Evolutionary conservation across 805 yeast genomes (phyloP), one percentile per base, ranked within the genome.

Genomic region (Yarrowia phangngaensis): DNA sequence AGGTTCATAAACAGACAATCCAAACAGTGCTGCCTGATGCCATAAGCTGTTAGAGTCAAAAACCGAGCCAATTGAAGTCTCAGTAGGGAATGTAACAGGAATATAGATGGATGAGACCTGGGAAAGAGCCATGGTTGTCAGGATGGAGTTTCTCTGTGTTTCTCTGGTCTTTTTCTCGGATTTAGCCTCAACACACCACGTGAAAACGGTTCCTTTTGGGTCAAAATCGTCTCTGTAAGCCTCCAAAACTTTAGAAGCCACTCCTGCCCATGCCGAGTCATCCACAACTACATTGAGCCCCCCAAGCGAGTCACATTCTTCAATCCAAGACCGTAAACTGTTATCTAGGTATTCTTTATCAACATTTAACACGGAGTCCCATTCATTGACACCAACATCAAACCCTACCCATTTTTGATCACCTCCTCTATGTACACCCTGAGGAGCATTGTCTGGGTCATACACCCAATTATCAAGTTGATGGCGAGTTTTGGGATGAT

Each of bases 221-320:
- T 80, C 68, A 56, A 75, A 81, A 57, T 85, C 94, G 60, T 89
- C 96, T 50, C 76, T 70, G 14, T 88, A 43, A 6, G 71, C 73
- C n/a, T 65, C 57, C 17, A 88, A 51, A 53, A 79, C 55, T 35
- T 71, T 70, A 30, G 66, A 61, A 4, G 84, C 64, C 56, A 84
- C 78, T 0, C 95, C 95, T 40, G 87, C 82, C 97, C 97, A 90
- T 0, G 82, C 84, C 16, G 78, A 71, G 59, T 85, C 95, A 46
- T 88, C 95, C 0, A 83, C 74, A 2, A 80, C 58, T 0, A 85
- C 41, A 55, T 83, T 84, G 8, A 92, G 51, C 0, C 96, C 96
- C 49, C 74, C 76, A 14, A 89, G 60, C 20, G 69, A 63, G 61
- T 92, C 97, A 60, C 92, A 80, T 52, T 76, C 74, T 60, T 90